Evolutionary conservation across 345 rosid genomes (phyloP), one percentile per base, ranked within the genome.

Genomic region (Erysimum cheiranthoides): DNA sequence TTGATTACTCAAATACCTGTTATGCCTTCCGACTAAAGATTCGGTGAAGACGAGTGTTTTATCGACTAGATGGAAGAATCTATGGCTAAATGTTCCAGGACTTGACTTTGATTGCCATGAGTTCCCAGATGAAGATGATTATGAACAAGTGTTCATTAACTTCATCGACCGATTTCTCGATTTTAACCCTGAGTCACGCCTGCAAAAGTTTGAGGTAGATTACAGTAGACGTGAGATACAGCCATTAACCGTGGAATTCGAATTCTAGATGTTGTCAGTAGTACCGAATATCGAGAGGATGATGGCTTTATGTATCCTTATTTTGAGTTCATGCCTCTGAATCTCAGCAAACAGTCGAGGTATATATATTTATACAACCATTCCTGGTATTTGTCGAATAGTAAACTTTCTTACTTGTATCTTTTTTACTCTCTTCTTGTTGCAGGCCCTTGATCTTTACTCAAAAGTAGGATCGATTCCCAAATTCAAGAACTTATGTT

Each of bases 21-120:
- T 61, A 45, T 1, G 1, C 6, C 66, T 71, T 59, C 47, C 74
- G 10, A 71, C 67, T 1, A 46, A 60, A 59, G 75, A 59, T 35
- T 71, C 67, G 1, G 75, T 60, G 4, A 59, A 35, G 67, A 71
- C 75, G 13, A 46, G 75, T 14, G 67, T 60, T 45, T 46, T 71
- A n/a, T 59, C 75, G 5, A 57, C 42, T 0, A 11, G 65, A 57
- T 57, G 56, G 73, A 70, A 32, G 16, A 16, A 10, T 57, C 73
- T 42, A 0, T 74, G 78, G 78, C 59, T 66, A 0, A 28, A 35
- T 25, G 78, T 65, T 74, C 66, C 77, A 0, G 66, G 18, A 1
- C 50, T 74, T 1, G 66, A 57, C 34, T 35, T 66, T 2, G 0
- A 35, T 32, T 11, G n/a, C n/a, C n/a, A n/a, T n/a, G n/a, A n/a